Evolutionary conservation across 73 alveolate species (phyloP).

Genomic region (Stentor coeruleus): DNA sequence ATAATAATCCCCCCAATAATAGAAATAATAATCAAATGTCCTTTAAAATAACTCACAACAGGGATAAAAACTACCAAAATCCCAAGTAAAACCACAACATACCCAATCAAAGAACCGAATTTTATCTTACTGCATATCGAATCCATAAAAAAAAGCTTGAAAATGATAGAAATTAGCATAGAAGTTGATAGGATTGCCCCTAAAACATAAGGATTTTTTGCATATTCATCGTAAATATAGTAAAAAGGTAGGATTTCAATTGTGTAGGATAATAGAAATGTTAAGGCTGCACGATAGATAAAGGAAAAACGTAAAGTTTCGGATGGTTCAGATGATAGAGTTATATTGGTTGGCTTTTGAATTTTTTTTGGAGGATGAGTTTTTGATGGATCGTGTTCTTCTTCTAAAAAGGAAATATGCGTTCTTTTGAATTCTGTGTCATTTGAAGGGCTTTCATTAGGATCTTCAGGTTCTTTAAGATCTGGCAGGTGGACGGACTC

Average conservation of each 20-base stretch:
- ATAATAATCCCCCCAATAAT: background rate
- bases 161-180: background rate
- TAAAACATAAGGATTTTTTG: background rate
- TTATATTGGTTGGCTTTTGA: too few relatives aligned
- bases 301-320: background rate
- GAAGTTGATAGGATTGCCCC: background rate
- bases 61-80: background rate
- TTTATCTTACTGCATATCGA: background rate
- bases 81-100: background rate
- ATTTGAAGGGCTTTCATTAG: too few relatives aligned
- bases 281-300: background rate
- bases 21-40: too few relatives aligned
- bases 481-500: background rate
- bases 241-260: background rate
- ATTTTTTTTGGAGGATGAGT: too few relatives aligned
- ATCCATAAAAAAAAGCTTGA: too few relatives aligned
- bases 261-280: background rate
- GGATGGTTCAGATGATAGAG: too few relatives aligned
- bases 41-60: background rate
- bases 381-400: too few relatives aligned
- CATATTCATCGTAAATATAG: background rate
- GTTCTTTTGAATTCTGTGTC: background rate
- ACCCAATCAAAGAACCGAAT: background rate
- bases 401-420: background rate
- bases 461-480: too few relatives aligned